Conservation (phyloP, 2,329 filamentous ascomycete genomes). For the Stemphylium beticola region DNA sequence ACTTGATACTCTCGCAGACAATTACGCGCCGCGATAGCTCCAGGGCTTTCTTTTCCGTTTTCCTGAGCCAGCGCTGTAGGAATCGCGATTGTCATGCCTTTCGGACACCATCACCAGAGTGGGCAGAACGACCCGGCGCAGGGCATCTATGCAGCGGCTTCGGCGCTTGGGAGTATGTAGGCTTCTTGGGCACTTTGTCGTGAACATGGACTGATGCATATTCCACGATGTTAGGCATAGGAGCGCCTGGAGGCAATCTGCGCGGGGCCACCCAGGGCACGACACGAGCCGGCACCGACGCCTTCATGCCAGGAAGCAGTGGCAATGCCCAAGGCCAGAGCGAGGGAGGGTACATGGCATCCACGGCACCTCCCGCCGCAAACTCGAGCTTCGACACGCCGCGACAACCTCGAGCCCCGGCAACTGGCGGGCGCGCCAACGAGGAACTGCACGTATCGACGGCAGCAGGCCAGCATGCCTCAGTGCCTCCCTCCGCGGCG, state of each 20-base stretch:
- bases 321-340: slow-evolving; percentile 26
- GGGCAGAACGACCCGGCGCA: slow-evolving; percentile 46
- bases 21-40: slow-evolving; percentile 17
- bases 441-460: slow-evolving; percentile 64
- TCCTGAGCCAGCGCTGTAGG: slow-evolving; percentile 8
- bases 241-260: slow-evolving; percentile 51
- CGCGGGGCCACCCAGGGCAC: slow-evolving; percentile 49
- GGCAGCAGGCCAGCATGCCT: slow-evolving; percentile 29
- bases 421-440: slow-evolving; percentile 54
- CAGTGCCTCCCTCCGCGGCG: slow-evolving; percentile 51
- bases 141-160: slow-evolving; percentile 55
- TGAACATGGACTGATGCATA: slow-evolving; percentile 10
- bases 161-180: slow-evolving; percentile 50
- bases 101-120: slow-evolving; percentile 46
- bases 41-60: slow-evolving; percentile 1
- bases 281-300: slow-evolving; percentile 54
- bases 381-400: slow-evolving; percentile 59
- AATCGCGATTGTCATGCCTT: slow-evolving; percentile 44
- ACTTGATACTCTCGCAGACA: slow-evolving; percentile 6
- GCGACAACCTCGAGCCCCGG: slow-evolving; percentile 51
- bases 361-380: slow-evolving; percentile 42
- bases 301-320: slow-evolving; percentile 49
- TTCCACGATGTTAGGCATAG: slow-evolving; percentile 43
- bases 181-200: neutral
- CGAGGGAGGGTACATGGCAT: slow-evolving; percentile 22